These are phyloP conservation scores for Penicillium sp. DNA, from an alignment of 2,329 filamentous ascomycete genomes.

Conservation along the genomic window DNA sequence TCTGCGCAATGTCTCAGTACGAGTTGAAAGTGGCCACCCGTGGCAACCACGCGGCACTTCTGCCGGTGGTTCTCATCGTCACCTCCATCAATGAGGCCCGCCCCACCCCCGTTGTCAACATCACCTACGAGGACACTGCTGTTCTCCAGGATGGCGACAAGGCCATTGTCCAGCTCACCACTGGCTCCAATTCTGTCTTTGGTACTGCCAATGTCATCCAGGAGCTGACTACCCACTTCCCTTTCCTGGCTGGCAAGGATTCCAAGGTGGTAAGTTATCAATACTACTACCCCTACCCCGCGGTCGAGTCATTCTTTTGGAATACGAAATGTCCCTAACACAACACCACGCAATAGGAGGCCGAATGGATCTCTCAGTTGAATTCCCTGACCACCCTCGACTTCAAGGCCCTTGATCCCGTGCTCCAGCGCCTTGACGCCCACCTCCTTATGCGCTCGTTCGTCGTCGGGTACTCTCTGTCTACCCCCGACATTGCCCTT, in stretches of 20 bases:
- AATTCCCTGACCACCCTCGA: constrained; percentile 58
- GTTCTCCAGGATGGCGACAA: constrained; percentile 36
- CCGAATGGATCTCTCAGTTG: constrained; percentile 58
- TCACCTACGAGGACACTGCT: constrained; percentile 40
- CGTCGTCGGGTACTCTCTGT: constrained; percentile 75
- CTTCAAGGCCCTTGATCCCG: constrained; percentile 77
- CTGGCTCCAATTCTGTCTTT: constrained; percentile 29
- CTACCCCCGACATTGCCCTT: constrained; percentile 73
- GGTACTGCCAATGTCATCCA: constrained; percentile 33
- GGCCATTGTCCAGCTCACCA: constrained; percentile 34
- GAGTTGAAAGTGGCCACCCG: constrained; percentile 40
- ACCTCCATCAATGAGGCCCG: constrained; percentile 41
- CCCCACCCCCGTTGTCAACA: constrained; percentile 34
- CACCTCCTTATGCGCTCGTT: constrained; percentile 85
- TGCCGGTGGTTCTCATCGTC: constrained; percentile 44
- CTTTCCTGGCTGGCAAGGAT: constrained; percentile 39
- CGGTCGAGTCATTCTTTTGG: not conserved
- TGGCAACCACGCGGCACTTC: constrained; percentile 40
- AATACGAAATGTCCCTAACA: not conserved
- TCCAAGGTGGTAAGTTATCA: constrained; percentile 32
- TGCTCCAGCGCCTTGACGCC: constrained; percentile 75
- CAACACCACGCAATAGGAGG: constrained; percentile 31
- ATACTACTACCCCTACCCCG: not conserved
- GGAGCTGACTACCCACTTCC: constrained; percentile 35
- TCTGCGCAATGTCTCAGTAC: constrained; percentile 31